These are phyloP conservation scores for Yamadazyma songkhlaensis DNA, from an alignment of 1,139 yeast genomes.

Conservation along the genomic window DNA sequence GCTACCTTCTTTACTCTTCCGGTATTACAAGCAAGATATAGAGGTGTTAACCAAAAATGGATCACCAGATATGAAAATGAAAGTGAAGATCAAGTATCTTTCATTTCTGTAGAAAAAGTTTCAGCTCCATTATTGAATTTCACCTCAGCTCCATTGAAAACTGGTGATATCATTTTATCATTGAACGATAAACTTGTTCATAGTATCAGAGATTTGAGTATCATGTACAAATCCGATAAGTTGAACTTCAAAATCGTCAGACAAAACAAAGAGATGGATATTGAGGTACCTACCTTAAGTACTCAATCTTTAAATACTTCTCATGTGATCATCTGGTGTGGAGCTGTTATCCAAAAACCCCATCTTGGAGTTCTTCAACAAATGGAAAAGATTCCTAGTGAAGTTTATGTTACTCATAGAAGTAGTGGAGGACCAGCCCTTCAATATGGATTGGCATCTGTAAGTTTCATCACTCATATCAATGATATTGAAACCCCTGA, in stretches of 20 bases:
- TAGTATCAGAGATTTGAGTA: conserved; percentile 63
- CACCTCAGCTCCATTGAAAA: conserved; percentile 33
- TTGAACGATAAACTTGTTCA: conserved; percentile 65
- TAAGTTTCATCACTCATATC: conserved; percentile 86
- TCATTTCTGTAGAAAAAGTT: conserved; percentile 69
- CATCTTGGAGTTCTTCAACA: conserved; percentile 57
- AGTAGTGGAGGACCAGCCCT: conserved; percentile 82
- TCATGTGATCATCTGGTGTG: conserved; percentile 76
- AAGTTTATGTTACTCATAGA: conserved; percentile 72
- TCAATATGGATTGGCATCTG: conserved; percentile 76
- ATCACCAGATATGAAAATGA: conserved; percentile 61
- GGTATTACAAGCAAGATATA: conserved; percentile 72
- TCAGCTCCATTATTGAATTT: conserved; percentile 45
- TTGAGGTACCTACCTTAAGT: conserved; percentile 62
- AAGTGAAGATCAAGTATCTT: conserved; percentile 62
- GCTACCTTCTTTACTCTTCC: conserved; percentile 73
- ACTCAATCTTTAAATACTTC: conserved; percentile 59
- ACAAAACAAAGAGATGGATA: conserved; percentile 43
- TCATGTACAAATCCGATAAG: conserved; percentile 44
- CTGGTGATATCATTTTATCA: conserved; percentile 73
- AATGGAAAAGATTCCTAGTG: conserved; percentile 74
- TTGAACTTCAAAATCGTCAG: conserved; percentile 66
- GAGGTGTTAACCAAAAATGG: conserved; percentile 87
- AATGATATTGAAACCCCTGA: conserved; percentile 74
- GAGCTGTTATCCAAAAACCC: conserved; percentile 63